A percentile compares a stretch with the other conserved stretches of the same genome.
Conservation (phyloP, 306 rosid genomes). For the Cucurbita pepo region DNA sequence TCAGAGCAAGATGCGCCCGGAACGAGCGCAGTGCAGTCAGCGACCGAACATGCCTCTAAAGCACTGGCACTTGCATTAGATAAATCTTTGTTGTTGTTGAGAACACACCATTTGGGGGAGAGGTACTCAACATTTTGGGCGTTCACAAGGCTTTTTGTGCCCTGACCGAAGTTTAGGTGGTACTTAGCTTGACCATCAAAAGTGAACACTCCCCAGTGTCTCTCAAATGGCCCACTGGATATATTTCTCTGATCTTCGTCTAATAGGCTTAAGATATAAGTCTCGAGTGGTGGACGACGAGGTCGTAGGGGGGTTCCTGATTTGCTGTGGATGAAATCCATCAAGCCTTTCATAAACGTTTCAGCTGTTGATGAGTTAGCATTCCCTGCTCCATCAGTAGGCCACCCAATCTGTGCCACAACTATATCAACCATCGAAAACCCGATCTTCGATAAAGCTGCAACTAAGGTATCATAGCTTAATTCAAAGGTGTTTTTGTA, state of each 20-base stretch:
- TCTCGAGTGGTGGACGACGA: slow-evolving; percentile 38
- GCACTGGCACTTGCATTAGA: slow-evolving; percentile 53
- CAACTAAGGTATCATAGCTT: slow-evolving; percentile 49
- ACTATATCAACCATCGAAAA: slow-evolving; percentile 49
- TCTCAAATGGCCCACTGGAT: slow-evolving; percentile 50
- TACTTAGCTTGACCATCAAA: slow-evolving; percentile 96
- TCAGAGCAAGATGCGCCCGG: slow-evolving; percentile 79
- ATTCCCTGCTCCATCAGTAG: slow-evolving; percentile 68
- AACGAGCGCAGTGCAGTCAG: slow-evolving; percentile 68
- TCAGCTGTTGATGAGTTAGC: slow-evolving; percentile 58
- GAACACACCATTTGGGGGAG: slow-evolving; percentile 78
- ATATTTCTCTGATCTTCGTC: slow-evolving; percentile 75
- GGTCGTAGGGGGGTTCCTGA: slow-evolving; percentile 66
- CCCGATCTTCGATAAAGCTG: slow-evolving; percentile 44
- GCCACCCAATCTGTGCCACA: slow-evolving; percentile 90
- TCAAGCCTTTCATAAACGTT: slow-evolving; percentile 62
- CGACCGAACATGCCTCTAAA: slow-evolving; percentile 43
- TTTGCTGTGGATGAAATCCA: slow-evolving; percentile 43
- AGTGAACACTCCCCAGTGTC: slow-evolving; percentile 91
- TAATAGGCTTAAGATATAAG: slow-evolving; percentile 60
- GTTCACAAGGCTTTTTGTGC: slow-evolving; percentile 39
- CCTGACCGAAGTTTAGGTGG: slow-evolving; percentile 42
- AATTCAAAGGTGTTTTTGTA: slow-evolving; percentile 76
- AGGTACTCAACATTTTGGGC: slow-evolving; percentile 75
- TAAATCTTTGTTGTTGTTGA: slow-evolving; percentile 64